These are phyloP conservation scores for Lodderomyces beijingensis DNA, from an alignment of 1,139 yeast genomes.

Conservation along the genomic window DNA sequence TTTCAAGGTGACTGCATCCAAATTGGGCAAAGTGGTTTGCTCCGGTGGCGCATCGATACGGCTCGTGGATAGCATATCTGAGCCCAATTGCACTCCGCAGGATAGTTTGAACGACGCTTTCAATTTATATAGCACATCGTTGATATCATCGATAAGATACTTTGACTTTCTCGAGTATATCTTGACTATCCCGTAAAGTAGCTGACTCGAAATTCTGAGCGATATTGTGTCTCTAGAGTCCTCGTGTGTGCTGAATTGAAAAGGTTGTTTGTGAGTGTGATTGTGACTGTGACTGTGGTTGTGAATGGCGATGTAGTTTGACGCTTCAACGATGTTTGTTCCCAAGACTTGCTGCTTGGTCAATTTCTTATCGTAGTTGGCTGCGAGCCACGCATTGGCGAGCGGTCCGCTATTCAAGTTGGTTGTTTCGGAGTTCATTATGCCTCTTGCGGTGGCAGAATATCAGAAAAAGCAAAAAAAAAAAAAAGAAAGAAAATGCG, in stretches of 20 bases:
- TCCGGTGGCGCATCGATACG: slow-evolving; percentile 44
- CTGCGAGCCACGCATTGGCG: slow-evolving; percentile 92
- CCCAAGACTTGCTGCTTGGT: slow-evolving; percentile 72
- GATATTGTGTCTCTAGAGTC: slow-evolving; percentile 45
- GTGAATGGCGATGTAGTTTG: slow-evolving; percentile 15
- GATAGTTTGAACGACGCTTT: slow-evolving; percentile 63
- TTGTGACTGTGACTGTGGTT: slow-evolving; percentile 1
- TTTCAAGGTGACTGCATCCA: slow-evolving; percentile 57
- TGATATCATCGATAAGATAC: slow-evolving; percentile 79
- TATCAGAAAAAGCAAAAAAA: too few relatives aligned
- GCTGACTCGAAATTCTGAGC: slow-evolving; percentile 80
- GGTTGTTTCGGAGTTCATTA: slow-evolving; percentile 9
- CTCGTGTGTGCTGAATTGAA: background rate
- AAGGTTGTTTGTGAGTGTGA: slow-evolving; percentile 5
- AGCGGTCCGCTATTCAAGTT: slow-evolving; percentile 72
- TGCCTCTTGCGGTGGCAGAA: too few relatives aligned
- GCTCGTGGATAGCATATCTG: slow-evolving; percentile 17
- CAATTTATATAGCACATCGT: slow-evolving; percentile 69
- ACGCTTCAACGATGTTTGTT: slow-evolving; percentile 65
- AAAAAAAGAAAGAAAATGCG: too few relatives aligned
- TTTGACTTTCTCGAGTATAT: slow-evolving; percentile 86
- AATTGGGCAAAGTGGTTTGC: slow-evolving; percentile 47
- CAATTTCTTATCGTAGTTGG: slow-evolving; percentile 77
- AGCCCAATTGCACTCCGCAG: slow-evolving; percentile 31
- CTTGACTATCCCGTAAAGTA: slow-evolving; percentile 81